Conservation (phyloP, 805 yeast species). For the Candida railenensis region DNA sequence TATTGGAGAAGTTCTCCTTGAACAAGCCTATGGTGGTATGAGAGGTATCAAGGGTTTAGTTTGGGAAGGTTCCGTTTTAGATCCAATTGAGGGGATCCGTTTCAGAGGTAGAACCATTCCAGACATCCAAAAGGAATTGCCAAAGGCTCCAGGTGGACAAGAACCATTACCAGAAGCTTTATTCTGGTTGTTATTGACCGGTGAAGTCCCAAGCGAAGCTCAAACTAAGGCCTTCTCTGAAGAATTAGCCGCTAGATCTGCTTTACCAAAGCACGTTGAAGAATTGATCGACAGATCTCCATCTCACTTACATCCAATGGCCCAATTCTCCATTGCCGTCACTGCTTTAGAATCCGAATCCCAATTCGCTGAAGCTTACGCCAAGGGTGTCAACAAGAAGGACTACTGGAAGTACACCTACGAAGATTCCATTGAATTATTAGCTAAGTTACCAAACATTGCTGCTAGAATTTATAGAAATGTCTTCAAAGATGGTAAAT, state of each 20-base stretch:
- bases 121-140: conserved; percentile 66
- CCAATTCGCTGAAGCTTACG: conserved; percentile 69
- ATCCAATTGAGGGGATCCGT: conserved; percentile 72
- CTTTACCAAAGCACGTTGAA: conserved; percentile 62
- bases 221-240: conserved; percentile 57
- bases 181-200: conserved; percentile 77
- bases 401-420: conserved; percentile 75
- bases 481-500: conserved; percentile 53
- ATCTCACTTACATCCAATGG: conserved; percentile 75
- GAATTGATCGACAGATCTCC: conserved; percentile 65
- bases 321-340: conserved; percentile 75
- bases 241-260: conserved; percentile 64
- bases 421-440: conserved; percentile 68
- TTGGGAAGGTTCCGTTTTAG: conserved; percentile 80
- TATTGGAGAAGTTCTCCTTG: conserved; percentile 45
- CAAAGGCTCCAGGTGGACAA: conserved; percentile 54
- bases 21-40: conserved; percentile 70
- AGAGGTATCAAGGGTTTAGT: conserved; percentile 71
- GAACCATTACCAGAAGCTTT: conserved; percentile 76
- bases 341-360: conserved; percentile 73
- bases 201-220: conserved; percentile 61
- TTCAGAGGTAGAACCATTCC: conserved; percentile 77
- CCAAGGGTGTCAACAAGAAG: conserved; percentile 62
- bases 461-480: conserved; percentile 76
- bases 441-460: conserved; percentile 71